Base-by-base conservation (phyloP, 2,329 filamentous ascomycete genomes). In the Daldinia eschscholtzii region DNA sequence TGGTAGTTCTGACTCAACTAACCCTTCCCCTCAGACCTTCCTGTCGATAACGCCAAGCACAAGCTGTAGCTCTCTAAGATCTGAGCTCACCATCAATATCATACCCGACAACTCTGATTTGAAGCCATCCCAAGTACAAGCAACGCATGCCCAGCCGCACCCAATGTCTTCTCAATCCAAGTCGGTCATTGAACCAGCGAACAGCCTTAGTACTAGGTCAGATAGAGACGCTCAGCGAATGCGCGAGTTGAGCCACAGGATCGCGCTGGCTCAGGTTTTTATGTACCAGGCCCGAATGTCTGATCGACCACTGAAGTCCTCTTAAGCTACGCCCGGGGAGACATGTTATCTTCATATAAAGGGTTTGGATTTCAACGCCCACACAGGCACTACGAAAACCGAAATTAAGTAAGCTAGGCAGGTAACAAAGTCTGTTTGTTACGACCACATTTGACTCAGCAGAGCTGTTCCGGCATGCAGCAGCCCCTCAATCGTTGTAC, bases 181-280 rank as follows among this genome's bases (percentile, higher is more conserved):
- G 6, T 33, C 55, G 2, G 41, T n/a, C 15, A 12, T 23, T 30
- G 26, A 62, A 46, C 20, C 41, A 6, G 39, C 15, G 9, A 18
- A 44, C 23, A n/a, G 23, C 6, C 46, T 39, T 48, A 15, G 18
- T 23, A 33, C 37, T 9, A 39, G 59, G 30, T 12, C 18, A 18
- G 37, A 30, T 3, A 30, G 23, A 18, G 42, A 30, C 6, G 6
- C 20, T 12, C 23, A 23, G 6, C 23, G 18, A 4, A 23, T 12
- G 12, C 10, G 50, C 1, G 35, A 50, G 2, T 55, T 39, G 15
- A 39, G 39, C 6, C 12, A 57, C 10, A 64, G 60, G 18, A 46
- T 58, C 18, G 63, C 60, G 18, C 57, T 67, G 20, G 65, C 70
- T 33, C 61, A 68, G 52, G 28, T 72, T 13, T 72, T 67, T 28